Percentiles rank a stretch among this genome's conserved stretches.
Conservation (phyloP, 2,329 filamentous ascomycete genomes). For the Fusarium veterinarium region DNA sequence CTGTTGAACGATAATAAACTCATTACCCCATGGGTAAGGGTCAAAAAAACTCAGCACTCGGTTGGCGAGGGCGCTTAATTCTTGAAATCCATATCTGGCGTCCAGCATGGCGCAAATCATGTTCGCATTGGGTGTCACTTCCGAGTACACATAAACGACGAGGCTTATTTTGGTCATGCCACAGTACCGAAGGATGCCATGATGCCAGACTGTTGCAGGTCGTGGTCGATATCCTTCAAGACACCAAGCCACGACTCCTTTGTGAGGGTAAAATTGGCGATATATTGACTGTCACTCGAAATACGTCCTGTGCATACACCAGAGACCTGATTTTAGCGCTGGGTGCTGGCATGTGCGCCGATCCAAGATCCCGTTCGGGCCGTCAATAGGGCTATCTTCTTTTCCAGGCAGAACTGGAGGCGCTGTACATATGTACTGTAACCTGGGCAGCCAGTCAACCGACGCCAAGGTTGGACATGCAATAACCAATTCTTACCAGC, state of each 20-base stretch:
- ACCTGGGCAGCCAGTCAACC: not conserved
- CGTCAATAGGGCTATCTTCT: slow-evolving; percentile 32
- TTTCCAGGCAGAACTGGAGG: not conserved
- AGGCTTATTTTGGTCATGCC: slow-evolving; percentile 4
- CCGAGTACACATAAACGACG: not conserved
- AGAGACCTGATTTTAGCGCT: slow-evolving; percentile 36
- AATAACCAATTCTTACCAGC: not conserved
- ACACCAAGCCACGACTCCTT: not conserved
- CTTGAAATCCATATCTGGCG: not conserved
- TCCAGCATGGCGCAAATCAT: not conserved
- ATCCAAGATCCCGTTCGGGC: slow-evolving; percentile 45
- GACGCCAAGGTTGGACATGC: not conserved
- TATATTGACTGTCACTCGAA: not conserved
- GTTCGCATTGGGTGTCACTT: slow-evolving; percentile 5
- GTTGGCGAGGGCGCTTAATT: slow-evolving; percentile 4
- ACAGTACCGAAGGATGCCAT: slow-evolving; percentile 1
- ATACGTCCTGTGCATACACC: not conserved
- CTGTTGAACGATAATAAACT: not conserved
- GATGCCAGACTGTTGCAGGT: not conserved
- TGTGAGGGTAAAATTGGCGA: not conserved
- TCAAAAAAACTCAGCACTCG: not conserved
- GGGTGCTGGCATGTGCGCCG: slow-evolving; percentile 35
- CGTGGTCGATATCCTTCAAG: not conserved
- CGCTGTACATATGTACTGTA: not conserved
- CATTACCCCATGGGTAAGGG: not conserved